Evolutionary conservation across 2,329 filamentous ascomycete genomes (phyloP), one percentile per base, ranked within the genome.

Genomic region (Huntiella savannae): DNA sequence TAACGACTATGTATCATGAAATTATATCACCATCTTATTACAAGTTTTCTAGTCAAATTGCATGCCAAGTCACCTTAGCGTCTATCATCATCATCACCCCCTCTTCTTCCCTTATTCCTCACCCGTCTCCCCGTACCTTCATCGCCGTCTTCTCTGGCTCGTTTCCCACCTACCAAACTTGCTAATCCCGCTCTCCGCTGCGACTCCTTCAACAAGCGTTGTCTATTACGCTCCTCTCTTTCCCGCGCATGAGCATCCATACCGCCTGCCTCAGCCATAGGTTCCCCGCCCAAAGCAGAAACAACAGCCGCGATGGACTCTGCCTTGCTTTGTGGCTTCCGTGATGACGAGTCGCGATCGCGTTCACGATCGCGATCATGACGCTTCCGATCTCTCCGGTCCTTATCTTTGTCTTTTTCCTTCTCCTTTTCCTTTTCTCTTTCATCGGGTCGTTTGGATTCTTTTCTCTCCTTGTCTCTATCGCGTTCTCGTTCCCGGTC

Each of bases 161-260:
- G 60, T 59, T 77, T 71, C 53, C 64, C 54, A 46, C 66, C 62
- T 35, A 61, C 60, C 28, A 69, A 55, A 45, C 67, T 62, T 2
- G 65, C 59, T 45, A 75, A 57, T 38, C 71, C 66, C 39, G 75
- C 67, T 59, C 79, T 73, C 33, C 74, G 70, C 59, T 82, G 75
- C 35, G 75, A 73, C 59, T 84, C 79, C 55, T 77, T 79, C 10
- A 79, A 64, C 44, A 82, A 63, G 19, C 79, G 67, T 58, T 81
- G 77, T 40, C 77, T 68, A 55, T 79, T 71, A 12, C 76, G 65
- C 10, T 72, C 73, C 56, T 82, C 78, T 16, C 79, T 73, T 59
- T 84, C 79, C 0, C 77, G 64, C 1, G 79, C 78, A 58, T 82
- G 78, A n/a, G 73, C 68, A 52, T 81, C 75, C 49, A 47, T 36